Percentiles rank a stretch among this genome's conserved stretches.
These are phyloP conservation scores for Persicaria tinctoria DNA, from an alignment of 148 eudicot species.

Conservation along the genomic window DNA sequence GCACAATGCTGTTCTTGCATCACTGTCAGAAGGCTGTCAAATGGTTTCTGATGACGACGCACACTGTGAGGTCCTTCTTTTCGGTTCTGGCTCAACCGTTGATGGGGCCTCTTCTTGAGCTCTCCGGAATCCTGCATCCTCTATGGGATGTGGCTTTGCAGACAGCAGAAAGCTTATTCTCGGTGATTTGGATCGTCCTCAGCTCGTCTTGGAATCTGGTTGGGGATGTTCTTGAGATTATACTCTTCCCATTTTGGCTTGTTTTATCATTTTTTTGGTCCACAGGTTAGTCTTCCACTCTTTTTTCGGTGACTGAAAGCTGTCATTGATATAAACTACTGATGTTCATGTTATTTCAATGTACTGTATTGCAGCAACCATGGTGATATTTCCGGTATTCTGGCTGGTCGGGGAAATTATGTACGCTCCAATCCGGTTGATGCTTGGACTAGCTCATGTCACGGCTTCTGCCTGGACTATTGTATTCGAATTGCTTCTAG, in stretches of 20 bases:
- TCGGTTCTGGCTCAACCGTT: slow-evolving; percentile 61
- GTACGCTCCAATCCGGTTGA: slow-evolving; percentile 47
- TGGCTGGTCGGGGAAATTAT: slow-evolving; percentile 42
- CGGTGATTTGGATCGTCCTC: slow-evolving; percentile 35
- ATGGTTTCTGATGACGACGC: slow-evolving; percentile 57
- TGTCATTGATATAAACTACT: background rate
- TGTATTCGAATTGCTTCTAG: slow-evolving; percentile 33
- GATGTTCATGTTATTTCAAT: background rate
- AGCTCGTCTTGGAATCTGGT: slow-evolving; percentile 36
- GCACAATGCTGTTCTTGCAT: slow-evolving; percentile 96
- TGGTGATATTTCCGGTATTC: slow-evolving; percentile 36
- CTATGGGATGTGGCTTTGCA: slow-evolving; percentile 38
- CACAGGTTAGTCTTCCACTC: slow-evolving; percentile 38
- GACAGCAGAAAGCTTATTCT: slow-evolving; percentile 27
- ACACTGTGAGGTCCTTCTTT: slow-evolving; percentile 42
- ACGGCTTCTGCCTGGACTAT: slow-evolving; percentile 23
- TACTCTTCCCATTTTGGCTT: slow-evolving; percentile 62
- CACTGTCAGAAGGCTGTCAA: slow-evolving; percentile 70
- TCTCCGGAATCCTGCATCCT: slow-evolving; percentile 49
- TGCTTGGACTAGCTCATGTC: slow-evolving; percentile 37
- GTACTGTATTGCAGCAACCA: slow-evolving; percentile 29
- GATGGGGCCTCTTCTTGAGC: slow-evolving; percentile 49
- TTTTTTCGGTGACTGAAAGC: background rate
- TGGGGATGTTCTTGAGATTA: slow-evolving; percentile 33
- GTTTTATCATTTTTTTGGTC: slow-evolving; percentile 37